Evolutionary conservation across 371 early-diverging fungal genomes (phyloP).

Genomic region (Dinochytrium kinnereticum): DNA sequence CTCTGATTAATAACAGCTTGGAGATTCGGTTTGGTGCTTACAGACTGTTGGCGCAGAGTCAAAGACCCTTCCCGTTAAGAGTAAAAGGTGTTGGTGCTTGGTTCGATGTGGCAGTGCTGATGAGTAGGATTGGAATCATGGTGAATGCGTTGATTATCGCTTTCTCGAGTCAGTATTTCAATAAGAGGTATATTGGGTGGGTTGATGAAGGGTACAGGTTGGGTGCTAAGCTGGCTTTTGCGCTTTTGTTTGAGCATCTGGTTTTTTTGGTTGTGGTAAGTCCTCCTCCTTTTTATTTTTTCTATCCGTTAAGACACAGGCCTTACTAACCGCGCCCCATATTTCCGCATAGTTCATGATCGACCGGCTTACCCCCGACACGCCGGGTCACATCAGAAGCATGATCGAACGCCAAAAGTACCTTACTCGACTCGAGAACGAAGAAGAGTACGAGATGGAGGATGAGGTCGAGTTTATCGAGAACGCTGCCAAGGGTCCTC

Average conservation of each 20-base stretch:
- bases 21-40: constrained; percentile 53
- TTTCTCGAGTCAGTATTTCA: constrained; percentile 51
- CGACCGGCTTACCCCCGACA: constrained; percentile 53
- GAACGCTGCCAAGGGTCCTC: not conserved
- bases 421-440: constrained; percentile 39
- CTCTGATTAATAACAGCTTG: constrained; percentile 54
- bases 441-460: constrained; percentile 29
- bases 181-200: constrained; percentile 2
- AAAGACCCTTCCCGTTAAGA: constrained; percentile 51
- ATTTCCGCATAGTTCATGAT: constrained; percentile 38
- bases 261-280: constrained; percentile 27
- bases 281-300: constrained; percentile 7
- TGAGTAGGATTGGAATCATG: constrained; percentile 50
- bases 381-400: constrained; percentile 46
- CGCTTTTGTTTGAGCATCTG: constrained; percentile 56
- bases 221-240: constrained; percentile 51
- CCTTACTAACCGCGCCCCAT: too few relatives aligned
- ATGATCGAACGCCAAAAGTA: constrained; percentile 56
- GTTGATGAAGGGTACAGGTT: constrained; percentile 24
- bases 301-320: too few relatives aligned
- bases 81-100: constrained; percentile 57
- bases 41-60: constrained; percentile 27
- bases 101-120: constrained; percentile 46
- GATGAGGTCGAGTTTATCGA: constrained; percentile 22
- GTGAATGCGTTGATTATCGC: constrained; percentile 60